Percentiles rank a stretch among this genome's conserved stretches.
Conservation (phyloP, 805 yeast genomes). For the Tetrapisispora fleetii region DNA sequence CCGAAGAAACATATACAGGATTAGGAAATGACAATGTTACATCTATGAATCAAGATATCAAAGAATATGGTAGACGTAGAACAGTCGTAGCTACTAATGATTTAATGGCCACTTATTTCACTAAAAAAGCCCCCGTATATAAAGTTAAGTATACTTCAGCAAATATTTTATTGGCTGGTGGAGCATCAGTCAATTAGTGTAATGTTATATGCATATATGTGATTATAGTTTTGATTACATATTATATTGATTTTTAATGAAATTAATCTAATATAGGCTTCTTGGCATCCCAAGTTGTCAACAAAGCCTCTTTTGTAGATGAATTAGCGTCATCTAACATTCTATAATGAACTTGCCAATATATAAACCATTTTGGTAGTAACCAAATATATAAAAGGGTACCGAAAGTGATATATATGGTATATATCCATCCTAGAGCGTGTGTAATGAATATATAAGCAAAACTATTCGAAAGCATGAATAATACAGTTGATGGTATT, state of each 20-base stretch:
- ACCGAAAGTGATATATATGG: constrained; percentile 11
- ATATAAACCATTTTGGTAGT: constrained; percentile 22
- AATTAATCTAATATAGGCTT: constrained; percentile 10
- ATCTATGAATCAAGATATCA: constrained; percentile 31
- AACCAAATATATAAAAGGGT: constrained; percentile 15
- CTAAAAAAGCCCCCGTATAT: constrained; percentile 89
- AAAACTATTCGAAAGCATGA: constrained; percentile 13
- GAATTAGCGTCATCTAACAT: constrained; percentile 7
- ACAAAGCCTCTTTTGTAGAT: neutral
- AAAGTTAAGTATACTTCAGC: constrained; percentile 86
- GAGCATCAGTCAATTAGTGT: constrained; percentile 40
- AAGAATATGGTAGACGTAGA: constrained; percentile 44
- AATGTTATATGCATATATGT: neutral
- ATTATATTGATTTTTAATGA: neutral
- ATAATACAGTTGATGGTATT: constrained; percentile 10
- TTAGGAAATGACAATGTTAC: constrained; percentile 29
- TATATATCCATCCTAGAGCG: constrained; percentile 16
- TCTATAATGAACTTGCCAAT: constrained; percentile 25
- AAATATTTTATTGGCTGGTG: constrained; percentile 86
- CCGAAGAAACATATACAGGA: constrained; percentile 50
- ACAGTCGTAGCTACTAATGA: constrained; percentile 76
- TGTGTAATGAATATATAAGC: constrained; percentile 18
- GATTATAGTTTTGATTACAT: neutral
- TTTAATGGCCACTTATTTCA: constrained; percentile 89
- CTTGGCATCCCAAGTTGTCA: constrained; percentile 14